Evolutionary conservation across 331 rosid species (phyloP).

Genomic region (Arachis monticola): DNA sequence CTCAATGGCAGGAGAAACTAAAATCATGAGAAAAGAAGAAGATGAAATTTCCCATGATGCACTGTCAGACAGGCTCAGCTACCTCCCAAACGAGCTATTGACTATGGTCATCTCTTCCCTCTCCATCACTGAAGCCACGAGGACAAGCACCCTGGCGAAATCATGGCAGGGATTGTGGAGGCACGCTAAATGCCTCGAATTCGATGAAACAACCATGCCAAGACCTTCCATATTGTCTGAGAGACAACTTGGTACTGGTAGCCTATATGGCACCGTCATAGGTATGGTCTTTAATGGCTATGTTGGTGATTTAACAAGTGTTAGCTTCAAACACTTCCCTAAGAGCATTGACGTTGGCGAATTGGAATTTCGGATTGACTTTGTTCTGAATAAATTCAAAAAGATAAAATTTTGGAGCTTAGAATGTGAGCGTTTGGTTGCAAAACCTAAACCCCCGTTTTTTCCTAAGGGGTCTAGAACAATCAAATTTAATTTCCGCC

Average conservation of each 20-base stretch:
- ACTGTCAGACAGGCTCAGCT: not conserved
- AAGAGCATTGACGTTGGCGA: not conserved
- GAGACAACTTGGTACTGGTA: too few species aligned
- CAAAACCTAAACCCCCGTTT: too few species aligned
- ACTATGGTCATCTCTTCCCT: constrained; percentile 17
- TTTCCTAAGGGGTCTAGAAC: not conserved
- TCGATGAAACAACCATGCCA: not conserved
- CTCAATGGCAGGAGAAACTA: too few species aligned
- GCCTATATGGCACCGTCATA: not conserved
- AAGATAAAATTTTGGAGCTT: too few species aligned
- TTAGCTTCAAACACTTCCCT: not conserved
- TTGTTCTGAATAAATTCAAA: too few species aligned
- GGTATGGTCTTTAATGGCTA: not conserved
- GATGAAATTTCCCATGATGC: too few species aligned
- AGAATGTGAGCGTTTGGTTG: too few species aligned
- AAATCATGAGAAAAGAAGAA: too few species aligned
- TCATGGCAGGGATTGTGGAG: constrained; percentile 37
- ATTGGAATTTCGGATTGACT: too few species aligned
- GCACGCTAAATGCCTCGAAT: not conserved
- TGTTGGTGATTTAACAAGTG: not conserved
- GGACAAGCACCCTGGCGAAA: not conserved
- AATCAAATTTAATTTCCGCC: not conserved
- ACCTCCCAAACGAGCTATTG: not conserved
- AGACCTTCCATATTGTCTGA: too few species aligned
- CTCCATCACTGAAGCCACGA: not conserved